Base-by-base conservation (phyloP, 176 grass and related monocot species). In the Tillandsia fasciculata region DNA sequence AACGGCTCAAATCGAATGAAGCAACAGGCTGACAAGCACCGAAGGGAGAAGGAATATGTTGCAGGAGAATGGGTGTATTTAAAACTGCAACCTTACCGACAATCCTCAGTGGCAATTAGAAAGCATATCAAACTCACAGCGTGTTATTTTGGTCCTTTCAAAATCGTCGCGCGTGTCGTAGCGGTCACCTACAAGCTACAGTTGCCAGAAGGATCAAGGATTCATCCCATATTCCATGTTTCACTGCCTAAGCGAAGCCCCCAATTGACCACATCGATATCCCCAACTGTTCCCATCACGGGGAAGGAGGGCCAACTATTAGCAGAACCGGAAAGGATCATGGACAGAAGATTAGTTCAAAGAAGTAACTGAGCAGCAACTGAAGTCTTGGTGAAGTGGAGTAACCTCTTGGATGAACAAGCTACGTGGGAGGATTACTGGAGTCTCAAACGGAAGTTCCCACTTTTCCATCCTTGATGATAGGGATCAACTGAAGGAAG, bases 211-310 rank as follows among this genome's bases (percentile, higher is more conserved):
- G 0, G 3, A 3, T 48, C 33, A 6, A 3, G 14, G 52, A 52
- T 71, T 71, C 68, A 71, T 24, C 68, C 68, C 0, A 48, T 71
- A 4, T 53, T 53, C 8, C 68, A 71, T 14, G 68, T 71, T 3
- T 71, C 68, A 9, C 29, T 14, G 18, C 12, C 52, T 1, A 71
- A 71, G 22, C 10, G 0, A 14, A 69, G 27, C 20, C 20, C 20
- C 20, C 20, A 20, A 20, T 0, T 0, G 20, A 20, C 20, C 20
- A 20, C 20, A 20, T 20, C 20, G 20, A 20, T 20, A 20, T 20
- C 20, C 20, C 20, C 20, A 20, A 20, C 20, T 20, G 20, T 20
- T 20, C 20, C 20, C 20, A 20, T 20, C 20, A 20, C 20, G 20
- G 20, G 20, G 20, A 20, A 20, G 20, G 20, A 20, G 20, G 20